These are phyloP conservation scores for Salix arbutifolia DNA, from an alignment of 345 rosid genomes.

Conservation along the genomic window DNA sequence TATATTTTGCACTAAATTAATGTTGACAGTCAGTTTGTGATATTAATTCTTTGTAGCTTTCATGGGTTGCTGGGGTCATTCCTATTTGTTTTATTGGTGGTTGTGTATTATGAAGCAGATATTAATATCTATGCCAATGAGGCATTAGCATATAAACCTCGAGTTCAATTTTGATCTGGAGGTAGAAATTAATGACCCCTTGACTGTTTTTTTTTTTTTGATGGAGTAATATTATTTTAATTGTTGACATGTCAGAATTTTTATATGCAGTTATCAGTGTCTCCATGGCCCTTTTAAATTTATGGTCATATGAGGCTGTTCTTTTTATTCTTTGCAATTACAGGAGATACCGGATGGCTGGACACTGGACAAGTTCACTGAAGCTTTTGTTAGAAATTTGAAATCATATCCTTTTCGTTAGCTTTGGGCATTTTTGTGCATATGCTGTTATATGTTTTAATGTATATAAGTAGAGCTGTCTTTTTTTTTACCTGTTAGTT, in stretches of 20 bases:
- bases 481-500: slow-evolving; percentile 17
- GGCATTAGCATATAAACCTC: too few relatives aligned
- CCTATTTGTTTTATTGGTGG: too few relatives aligned
- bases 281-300: not conserved
- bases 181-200: not conserved
- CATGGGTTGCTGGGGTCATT: too few relatives aligned
- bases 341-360: slow-evolving; percentile 59
- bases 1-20: not conserved
- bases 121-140: too few relatives aligned
- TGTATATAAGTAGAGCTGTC: not conserved
- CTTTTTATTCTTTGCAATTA: not conserved
- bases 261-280: not conserved
- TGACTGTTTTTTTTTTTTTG: not conserved
- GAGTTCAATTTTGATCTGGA: not conserved
- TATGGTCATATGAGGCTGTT: not conserved
- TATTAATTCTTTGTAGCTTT: too few relatives aligned
- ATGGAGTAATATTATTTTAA: not conserved
- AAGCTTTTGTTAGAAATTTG: slow-evolving; percentile 47
- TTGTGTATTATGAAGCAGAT: too few relatives aligned
- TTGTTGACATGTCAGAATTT: not conserved
- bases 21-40: too few relatives aligned
- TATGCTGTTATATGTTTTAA: not conserved
- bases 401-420: slow-evolving; percentile 77
- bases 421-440: slow-evolving; percentile 8
- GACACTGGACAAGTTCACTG: slow-evolving; percentile 62